phyloP scores from a whole-genome alignment of 257 asterid genomes.

The Gentiana straminea region DNA sequence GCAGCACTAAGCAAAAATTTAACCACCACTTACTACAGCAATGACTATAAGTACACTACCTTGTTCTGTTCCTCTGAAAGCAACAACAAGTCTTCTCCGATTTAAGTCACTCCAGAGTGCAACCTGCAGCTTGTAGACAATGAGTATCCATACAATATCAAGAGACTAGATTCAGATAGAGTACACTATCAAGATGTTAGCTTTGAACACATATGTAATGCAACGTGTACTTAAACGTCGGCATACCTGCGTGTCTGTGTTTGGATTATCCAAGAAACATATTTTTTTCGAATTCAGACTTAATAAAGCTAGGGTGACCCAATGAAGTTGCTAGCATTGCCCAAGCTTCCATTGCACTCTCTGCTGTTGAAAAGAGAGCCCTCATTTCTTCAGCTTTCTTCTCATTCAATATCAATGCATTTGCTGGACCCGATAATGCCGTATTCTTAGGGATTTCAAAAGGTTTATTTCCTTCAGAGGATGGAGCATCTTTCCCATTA shows the following conservation, averaged over 20 bases:
- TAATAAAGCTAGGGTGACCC: constrained; percentile 93
- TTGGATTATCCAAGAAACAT: constrained; percentile 79
- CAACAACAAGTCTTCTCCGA: constrained; percentile 80
- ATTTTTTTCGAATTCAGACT: constrained; percentile 91
- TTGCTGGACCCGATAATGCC: constrained; percentile 15
- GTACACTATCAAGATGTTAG: neutral
- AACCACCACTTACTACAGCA: constrained; percentile 1
- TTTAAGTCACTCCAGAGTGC: constrained; percentile 84
- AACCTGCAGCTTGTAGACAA: constrained; percentile 41
- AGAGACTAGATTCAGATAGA: neutral
- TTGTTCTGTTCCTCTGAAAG: constrained; percentile 99
- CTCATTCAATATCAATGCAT: constrained; percentile 46
- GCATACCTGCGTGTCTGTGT: constrained; percentile 89
- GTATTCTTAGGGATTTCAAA: constrained; percentile 21
- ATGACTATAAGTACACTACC: constrained; percentile 39
- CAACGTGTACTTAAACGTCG: neutral
- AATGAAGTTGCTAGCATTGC: constrained; percentile 89
- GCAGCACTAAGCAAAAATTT: constrained; percentile 9
- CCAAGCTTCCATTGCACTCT: constrained; percentile 99
- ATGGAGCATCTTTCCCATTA: constrained; percentile 21
- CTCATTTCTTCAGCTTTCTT: constrained; percentile 93
- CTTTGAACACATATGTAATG: neutral
- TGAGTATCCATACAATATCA: constrained; percentile 15
- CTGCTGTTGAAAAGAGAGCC: constrained; percentile 85
- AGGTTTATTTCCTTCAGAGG: constrained; percentile 21